A percentile compares a stretch with the other conserved stretches of the same genome.
Conservation (phyloP, 2,329 filamentous ascomycete genomes). For the Sclerotinia trifoliorum region DNA sequence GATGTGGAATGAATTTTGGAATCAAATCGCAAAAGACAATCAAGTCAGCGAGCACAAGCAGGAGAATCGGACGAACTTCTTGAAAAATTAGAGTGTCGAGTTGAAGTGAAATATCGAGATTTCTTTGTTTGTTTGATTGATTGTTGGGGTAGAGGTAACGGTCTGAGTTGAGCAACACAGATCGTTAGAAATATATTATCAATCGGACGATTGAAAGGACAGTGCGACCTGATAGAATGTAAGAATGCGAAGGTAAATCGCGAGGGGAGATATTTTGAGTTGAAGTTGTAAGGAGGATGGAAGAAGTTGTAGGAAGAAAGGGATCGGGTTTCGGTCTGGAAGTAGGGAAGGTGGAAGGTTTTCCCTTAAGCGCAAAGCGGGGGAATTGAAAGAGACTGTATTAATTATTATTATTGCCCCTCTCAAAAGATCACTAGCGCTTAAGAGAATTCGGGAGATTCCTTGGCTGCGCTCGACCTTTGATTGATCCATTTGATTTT, state of each 20-base stretch:
- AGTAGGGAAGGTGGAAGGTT: slow-evolving; percentile 26
- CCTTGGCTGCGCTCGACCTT: background rate
- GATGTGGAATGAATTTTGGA: slow-evolving; percentile 27
- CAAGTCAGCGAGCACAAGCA: slow-evolving; percentile 40
- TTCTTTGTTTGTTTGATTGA: slow-evolving; percentile 9
- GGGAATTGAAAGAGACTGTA: slow-evolving; percentile 17
- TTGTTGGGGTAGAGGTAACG: background rate
- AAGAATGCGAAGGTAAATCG: slow-evolving; percentile 6
- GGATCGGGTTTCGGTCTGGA: slow-evolving; percentile 11
- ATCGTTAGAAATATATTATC: slow-evolving; percentile 21
- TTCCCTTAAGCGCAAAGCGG: slow-evolving; percentile 21
- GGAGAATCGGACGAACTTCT: slow-evolving; percentile 42
- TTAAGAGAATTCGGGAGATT: too few species aligned
- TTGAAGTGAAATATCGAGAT: slow-evolving; percentile 10
- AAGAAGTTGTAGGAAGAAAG: background rate
- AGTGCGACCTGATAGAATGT: slow-evolving; percentile 30
- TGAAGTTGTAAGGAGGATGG: slow-evolving; percentile 14
- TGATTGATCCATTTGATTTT: background rate
- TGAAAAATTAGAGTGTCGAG: slow-evolving; percentile 31
- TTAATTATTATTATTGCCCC: slow-evolving; percentile 12
- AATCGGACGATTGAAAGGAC: slow-evolving; percentile 39
- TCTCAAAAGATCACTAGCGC: background rate
- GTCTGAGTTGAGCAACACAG: background rate
- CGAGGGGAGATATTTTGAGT: background rate
- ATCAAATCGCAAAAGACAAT: slow-evolving; percentile 30